Evolutionary conservation across 2,329 filamentous ascomycete species (phyloP).

Genomic region (Aspergillus japonicus): DNA sequence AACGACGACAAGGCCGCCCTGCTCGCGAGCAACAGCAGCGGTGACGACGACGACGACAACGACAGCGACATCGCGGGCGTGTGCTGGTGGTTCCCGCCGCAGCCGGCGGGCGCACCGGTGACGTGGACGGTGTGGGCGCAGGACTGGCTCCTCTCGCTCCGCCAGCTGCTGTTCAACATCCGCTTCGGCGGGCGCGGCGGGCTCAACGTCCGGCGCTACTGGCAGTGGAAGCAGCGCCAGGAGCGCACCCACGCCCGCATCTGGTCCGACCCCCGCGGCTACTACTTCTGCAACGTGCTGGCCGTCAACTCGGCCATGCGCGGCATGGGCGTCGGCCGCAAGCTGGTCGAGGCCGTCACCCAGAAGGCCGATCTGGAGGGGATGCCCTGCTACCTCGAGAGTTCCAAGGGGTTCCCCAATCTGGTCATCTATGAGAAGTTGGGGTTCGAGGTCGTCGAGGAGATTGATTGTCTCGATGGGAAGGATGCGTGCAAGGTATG

Average conservation of each 20-base stretch:
- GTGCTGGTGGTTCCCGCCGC: conserved; percentile 69
- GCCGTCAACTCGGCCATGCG: conserved; percentile 65
- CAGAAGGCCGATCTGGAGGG: conserved; percentile 63
- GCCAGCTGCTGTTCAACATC: conserved; percentile 66
- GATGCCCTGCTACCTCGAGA: conserved; percentile 68
- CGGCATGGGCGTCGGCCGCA: conserved; percentile 64
- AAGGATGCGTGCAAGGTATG: conserved; percentile 55
- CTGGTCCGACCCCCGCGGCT: conserved; percentile 66
- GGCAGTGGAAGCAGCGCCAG: conserved; percentile 70
- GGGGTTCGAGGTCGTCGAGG: conserved; percentile 64
- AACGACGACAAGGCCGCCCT: conserved; percentile 19
- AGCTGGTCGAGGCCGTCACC: conserved; percentile 64
- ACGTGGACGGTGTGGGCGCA: conserved; percentile 64
- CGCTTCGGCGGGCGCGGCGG: conserved; percentile 65
- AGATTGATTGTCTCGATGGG: conserved; percentile 66
- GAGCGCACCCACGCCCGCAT: conserved; percentile 59
- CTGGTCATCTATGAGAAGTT: conserved; percentile 68
- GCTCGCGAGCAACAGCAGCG: no score
- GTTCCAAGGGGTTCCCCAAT: conserved; percentile 66
- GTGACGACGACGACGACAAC: conserved; percentile 19
- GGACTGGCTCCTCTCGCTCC: conserved; percentile 64
- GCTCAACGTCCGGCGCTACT: conserved; percentile 65
- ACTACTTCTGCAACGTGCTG: conserved; percentile 76
- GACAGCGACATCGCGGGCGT: conserved; percentile 59
- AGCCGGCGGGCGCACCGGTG: conserved; percentile 46